These are phyloP conservation scores for Apiospora kogelbergensis DNA, from an alignment of 2,329 filamentous ascomycete genomes.

Conservation along the genomic window DNA sequence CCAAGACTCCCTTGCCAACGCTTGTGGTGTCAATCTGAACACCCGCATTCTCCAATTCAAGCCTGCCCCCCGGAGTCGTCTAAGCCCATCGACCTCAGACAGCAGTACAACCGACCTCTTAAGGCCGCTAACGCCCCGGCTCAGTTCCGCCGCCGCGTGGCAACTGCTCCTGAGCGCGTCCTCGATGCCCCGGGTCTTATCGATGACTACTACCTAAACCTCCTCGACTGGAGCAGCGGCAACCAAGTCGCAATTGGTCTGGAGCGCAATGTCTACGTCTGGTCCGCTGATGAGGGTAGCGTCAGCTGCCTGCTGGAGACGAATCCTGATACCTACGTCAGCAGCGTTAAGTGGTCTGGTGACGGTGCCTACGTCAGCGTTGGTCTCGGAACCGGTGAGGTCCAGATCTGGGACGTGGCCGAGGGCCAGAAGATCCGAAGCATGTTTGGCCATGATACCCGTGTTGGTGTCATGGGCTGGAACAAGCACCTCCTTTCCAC, in stretches of 20 bases:
- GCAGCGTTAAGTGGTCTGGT: slow-evolving; percentile 97
- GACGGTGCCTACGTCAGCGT: slow-evolving; percentile 96
- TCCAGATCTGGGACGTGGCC: slow-evolving; percentile 99
- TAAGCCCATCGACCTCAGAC: slow-evolving; percentile 94
- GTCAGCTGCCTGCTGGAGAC: slow-evolving; percentile 90
- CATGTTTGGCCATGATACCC: slow-evolving; percentile 97
- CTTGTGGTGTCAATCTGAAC: slow-evolving; percentile 90
- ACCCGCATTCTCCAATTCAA: slow-evolving; percentile 98
- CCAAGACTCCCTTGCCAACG: slow-evolving; percentile 84
- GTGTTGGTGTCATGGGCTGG: slow-evolving; percentile 98
- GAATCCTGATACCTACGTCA: slow-evolving; percentile 87
- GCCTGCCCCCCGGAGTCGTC: slow-evolving; percentile 97
- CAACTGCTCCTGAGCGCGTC: slow-evolving; percentile 92
- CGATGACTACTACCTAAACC: slow-evolving; percentile 98
- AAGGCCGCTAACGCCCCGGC: slow-evolving; percentile 76
- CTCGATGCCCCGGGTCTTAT: slow-evolving; percentile 94
- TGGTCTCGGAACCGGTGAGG: slow-evolving; percentile 90
- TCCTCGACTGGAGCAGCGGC: slow-evolving; percentile 95
- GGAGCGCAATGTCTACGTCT: slow-evolving; percentile 96
- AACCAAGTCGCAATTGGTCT: slow-evolving; percentile 98
- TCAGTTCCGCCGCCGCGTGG: slow-evolving; percentile 87
- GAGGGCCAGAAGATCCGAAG: slow-evolving; percentile 94
- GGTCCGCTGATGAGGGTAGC: slow-evolving; percentile 91
- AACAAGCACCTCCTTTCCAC: slow-evolving; percentile 97
- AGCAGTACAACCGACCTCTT: slow-evolving; percentile 96